Evolutionary conservation across 2,329 filamentous ascomycete genomes (phyloP).

Genomic region (Phialocephala subalpina): DNA sequence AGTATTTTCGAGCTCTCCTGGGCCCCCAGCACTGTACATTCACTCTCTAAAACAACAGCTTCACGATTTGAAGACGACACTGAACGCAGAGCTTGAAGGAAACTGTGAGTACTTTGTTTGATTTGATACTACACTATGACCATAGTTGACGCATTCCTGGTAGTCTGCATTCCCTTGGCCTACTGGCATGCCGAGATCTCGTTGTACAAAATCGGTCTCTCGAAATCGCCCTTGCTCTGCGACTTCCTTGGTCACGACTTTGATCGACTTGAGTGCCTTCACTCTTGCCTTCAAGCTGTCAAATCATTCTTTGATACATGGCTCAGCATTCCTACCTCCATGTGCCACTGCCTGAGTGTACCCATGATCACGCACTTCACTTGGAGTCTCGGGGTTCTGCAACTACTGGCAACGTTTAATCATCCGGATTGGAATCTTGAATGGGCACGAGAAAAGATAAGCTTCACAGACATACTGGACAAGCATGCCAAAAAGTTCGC

Average conservation of each 20-base stretch:
- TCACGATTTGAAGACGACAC: constrained; percentile 15
- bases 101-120: constrained; percentile 23
- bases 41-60: constrained; percentile 26
- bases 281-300: constrained; percentile 27
- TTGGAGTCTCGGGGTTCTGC: constrained; percentile 45
- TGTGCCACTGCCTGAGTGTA: constrained; percentile 25
- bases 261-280: constrained; percentile 31
- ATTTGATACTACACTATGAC: neutral
- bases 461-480: constrained; percentile 44
- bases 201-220: constrained; percentile 31
- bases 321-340: constrained; percentile 19
- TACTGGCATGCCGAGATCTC: constrained; percentile 20
- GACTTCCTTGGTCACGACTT: constrained; percentile 21
- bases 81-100: constrained; percentile 11
- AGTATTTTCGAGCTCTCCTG: neutral
- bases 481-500: constrained; percentile 43
- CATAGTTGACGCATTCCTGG: neutral
- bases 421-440: constrained; percentile 49
- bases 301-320: constrained; percentile 28
- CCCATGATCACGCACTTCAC: constrained; percentile 43
- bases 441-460: constrained; percentile 45
- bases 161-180: constrained; percentile 20
- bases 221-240: constrained; percentile 17
- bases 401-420: constrained; percentile 47
- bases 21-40: constrained; percentile 25